Evolutionary conservation across 1,284 basidiomycete species (phyloP).

Genomic region (Cystobasidiaceae sp.): DNA sequence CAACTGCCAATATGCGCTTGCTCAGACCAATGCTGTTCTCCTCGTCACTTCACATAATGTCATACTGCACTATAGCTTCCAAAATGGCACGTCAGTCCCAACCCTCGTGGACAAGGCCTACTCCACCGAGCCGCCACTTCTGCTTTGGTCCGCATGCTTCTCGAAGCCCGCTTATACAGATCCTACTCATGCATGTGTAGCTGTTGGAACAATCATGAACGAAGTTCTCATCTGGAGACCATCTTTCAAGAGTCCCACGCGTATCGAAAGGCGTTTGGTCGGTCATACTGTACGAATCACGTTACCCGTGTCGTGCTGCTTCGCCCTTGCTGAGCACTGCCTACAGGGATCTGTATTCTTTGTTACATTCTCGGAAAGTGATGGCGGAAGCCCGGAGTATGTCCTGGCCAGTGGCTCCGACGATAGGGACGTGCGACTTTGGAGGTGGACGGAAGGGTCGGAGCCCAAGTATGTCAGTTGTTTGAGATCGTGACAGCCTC

Average conservation of each 20-base stretch:
- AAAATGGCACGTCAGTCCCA: neutral
- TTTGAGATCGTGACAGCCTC: neutral
- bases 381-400: neutral
- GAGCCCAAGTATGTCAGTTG: neutral
- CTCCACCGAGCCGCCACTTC: constrained; percentile 18
- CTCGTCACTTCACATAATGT: constrained; percentile 25
- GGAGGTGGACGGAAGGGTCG: constrained; percentile 5
- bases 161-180: neutral
- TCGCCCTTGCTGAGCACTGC: neutral
- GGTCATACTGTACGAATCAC: constrained; percentile 11
- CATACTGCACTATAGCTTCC: neutral
- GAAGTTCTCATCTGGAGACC: constrained; percentile 29
- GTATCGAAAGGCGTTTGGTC: constrained; percentile 13
- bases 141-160: constrained; percentile 32
- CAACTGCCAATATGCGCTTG: neutral
- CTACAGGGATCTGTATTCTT: constrained; percentile 28
- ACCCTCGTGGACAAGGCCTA: neutral
- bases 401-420: constrained; percentile 22
- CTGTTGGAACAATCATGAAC: constrained; percentile 32
- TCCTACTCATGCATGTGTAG: neutral
- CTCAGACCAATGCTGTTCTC: neutral
- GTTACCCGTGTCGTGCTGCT: neutral
- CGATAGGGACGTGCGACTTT: constrained; percentile 20
- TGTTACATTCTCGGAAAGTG: constrained; percentile 2
- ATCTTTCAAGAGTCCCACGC: neutral